These are phyloP conservation scores for Cladophialophora immunda DNA, from an alignment of 2,329 filamentous ascomycete genomes.

Conservation along the genomic window DNA sequence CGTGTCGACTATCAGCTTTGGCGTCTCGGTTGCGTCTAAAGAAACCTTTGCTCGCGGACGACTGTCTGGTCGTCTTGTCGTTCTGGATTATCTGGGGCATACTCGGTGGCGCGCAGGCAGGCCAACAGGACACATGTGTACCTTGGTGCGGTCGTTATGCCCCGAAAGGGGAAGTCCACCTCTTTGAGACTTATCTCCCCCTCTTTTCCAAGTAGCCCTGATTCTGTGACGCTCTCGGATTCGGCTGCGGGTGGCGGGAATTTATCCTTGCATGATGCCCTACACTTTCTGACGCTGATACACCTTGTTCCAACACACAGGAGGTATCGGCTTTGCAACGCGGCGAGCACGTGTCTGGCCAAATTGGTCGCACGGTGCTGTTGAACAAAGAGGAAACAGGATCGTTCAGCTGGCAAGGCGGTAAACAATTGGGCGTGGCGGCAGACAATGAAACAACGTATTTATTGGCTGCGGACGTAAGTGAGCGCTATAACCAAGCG, in stretches of 20 bases:
- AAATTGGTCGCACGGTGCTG: not conserved
- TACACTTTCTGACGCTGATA: conserved; percentile 22
- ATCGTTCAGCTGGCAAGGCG: conserved; percentile 15
- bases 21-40: conserved; percentile 89
- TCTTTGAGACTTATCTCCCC: conserved; percentile 29
- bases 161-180: conserved; percentile 30
- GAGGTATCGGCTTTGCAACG: conserved; percentile 9
- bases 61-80: conserved; percentile 82
- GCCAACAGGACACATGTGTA: conserved; percentile 36
- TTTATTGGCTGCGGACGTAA: conserved; percentile 21
- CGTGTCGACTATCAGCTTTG: conserved; percentile 69
- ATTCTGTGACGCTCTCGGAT: conserved; percentile 27
- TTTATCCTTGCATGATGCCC: conserved; percentile 35
- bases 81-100: conserved; percentile 68
- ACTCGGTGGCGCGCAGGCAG: conserved; percentile 31
- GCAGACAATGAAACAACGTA: conserved; percentile 17
- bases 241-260: conserved; percentile 14
- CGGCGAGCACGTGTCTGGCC: conserved; percentile 7
- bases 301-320: conserved; percentile 27
- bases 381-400: conserved; percentile 22
- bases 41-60: conserved; percentile 81
- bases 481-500: conserved; percentile 19
- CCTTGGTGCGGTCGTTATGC: conserved; percentile 12
- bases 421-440: conserved; percentile 21
- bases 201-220: conserved; percentile 26